These are phyloP conservation scores for Bipolaris bicolor DNA, from an alignment of 2,329 filamentous ascomycete genomes.

Conservation along the genomic window DNA sequence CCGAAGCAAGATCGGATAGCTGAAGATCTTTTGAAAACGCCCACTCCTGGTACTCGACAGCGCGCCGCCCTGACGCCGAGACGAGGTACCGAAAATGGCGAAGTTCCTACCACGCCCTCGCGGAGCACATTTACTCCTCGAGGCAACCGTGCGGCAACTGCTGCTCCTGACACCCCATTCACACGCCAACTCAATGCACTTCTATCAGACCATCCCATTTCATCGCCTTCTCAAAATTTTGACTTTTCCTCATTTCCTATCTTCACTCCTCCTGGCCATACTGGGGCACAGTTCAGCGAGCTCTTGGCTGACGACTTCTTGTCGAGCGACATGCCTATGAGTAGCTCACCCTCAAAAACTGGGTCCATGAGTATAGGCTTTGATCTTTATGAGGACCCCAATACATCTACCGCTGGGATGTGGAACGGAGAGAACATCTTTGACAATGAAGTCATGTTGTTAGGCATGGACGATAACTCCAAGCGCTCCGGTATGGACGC, in stretches of 20 bases:
- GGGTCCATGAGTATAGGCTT: constrained; percentile 37
- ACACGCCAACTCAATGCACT: constrained; percentile 69
- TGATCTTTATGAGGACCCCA: constrained; percentile 48
- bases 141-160: constrained; percentile 39
- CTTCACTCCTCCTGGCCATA: constrained; percentile 39
- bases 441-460: constrained; percentile 37
- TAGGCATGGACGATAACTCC: constrained; percentile 21
- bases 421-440: constrained; percentile 46
- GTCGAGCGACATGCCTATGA: constrained; percentile 46
- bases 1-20: constrained; percentile 65
- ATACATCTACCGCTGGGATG: constrained; percentile 40
- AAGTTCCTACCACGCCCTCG: constrained; percentile 37
- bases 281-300: constrained; percentile 34
- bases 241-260: constrained; percentile 46
- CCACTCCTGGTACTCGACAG: constrained; percentile 49
- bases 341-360: constrained; percentile 43
- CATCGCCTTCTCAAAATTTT: constrained; percentile 39
- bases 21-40: constrained; percentile 54
- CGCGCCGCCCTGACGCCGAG: constrained; percentile 46
- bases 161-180: constrained; percentile 60
- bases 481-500: constrained; percentile 13
- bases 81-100: constrained; percentile 25
- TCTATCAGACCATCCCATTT: constrained; percentile 51
- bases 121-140: constrained; percentile 47
- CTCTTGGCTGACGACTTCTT: constrained; percentile 42